Evolutionary conservation across 2,329 filamentous ascomycete species (phyloP), one percentile per base, ranked within the genome.

Genomic region (Penicillium crustosum): DNA sequence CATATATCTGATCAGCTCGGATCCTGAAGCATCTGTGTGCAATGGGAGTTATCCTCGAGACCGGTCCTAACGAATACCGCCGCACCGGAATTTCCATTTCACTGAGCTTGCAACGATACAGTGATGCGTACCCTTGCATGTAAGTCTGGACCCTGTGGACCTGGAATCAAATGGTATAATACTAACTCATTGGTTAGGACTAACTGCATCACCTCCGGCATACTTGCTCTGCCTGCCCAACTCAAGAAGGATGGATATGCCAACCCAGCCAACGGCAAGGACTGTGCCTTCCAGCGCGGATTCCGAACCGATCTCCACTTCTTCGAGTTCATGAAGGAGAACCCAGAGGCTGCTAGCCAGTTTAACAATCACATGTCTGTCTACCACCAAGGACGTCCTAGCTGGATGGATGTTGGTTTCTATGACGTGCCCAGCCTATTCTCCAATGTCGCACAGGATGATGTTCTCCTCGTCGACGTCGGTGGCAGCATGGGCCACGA

Each of bases 401-500:
- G 67, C 50, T 73, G 70, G 70, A 71, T 70, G 61, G 70, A 71
- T 36, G 53, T 57, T 2, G 65, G 62, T 43, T 81, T 53, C 57
- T 73, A 68, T 45, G 64, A 69, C 7, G 67, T 72, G 2, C 42
- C 62, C 6, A 50, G 53, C 3, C 55, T 71, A 6, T 55, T 69
- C 21, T 5, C 51, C 1, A 33, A 53, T 6, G 36, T 57, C 2
- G 49, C 36, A 2, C 36, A 51, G 0, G 49, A 68, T 0, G 65
- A 64, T 27, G 68, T 72, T 8, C 62, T 73, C 2, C 55, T 76
- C 2, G 77, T 81, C 2, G 79, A 82, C 58, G 68, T 81, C 1
- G 79, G 77, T 9, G 79, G 78, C 3, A 69, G 71, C 33, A 49
- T 73, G 0, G 78, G 79, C 6, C 76, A 80, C 56, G 74, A 80